Conservation (phyloP, 2,329 filamentous ascomycete species). For the Beauveria caledonica region DNA sequence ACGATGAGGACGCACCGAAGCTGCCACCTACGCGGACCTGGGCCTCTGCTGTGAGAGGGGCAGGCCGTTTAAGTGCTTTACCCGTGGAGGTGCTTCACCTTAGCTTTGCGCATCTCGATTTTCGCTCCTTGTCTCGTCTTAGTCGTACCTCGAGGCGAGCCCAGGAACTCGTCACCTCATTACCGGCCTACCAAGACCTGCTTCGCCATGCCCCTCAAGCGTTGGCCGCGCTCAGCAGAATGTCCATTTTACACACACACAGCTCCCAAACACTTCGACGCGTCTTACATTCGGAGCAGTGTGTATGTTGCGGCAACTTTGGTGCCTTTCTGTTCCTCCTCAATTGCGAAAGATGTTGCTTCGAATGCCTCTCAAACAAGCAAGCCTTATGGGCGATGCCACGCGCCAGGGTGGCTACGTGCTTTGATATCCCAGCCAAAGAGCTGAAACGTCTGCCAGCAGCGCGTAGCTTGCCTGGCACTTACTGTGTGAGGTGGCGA, state of each 20-base stretch:
- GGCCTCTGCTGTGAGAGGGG: background rate
- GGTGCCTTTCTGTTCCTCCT: constrained; percentile 25
- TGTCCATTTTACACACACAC: constrained; percentile 17
- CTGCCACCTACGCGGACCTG: background rate
- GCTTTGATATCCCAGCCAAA: constrained; percentile 17
- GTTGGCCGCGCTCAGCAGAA: constrained; percentile 19
- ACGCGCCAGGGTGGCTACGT: constrained; percentile 16
- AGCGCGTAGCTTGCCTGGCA: constrained; percentile 19
- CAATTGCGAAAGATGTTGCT: constrained; percentile 24
- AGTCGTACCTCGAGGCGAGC: constrained; percentile 19
- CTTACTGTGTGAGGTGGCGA: too few species aligned
- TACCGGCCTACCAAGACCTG: constrained; percentile 31
- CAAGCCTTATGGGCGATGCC: constrained; percentile 20
- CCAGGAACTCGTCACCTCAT: constrained; percentile 19
- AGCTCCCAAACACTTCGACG: constrained; percentile 16
- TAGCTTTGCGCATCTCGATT: constrained; percentile 21
- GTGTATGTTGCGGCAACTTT: constrained; percentile 22
- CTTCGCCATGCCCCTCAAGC: constrained; percentile 31
- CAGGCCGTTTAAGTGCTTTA: constrained; percentile 20
- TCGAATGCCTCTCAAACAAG: constrained; percentile 20
- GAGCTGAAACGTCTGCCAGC: constrained; percentile 16
- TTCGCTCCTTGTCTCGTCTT: constrained; percentile 22
- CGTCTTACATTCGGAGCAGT: constrained; percentile 18
- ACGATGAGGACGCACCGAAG: background rate
- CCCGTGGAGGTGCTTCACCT: constrained; percentile 20